A percentile compares a stretch with the other conserved stretches of the same genome.
These are phyloP conservation scores for Globisporangium sylvaticum DNA, from an alignment of 352 stramenopile genomes.

Conservation along the genomic window DNA sequence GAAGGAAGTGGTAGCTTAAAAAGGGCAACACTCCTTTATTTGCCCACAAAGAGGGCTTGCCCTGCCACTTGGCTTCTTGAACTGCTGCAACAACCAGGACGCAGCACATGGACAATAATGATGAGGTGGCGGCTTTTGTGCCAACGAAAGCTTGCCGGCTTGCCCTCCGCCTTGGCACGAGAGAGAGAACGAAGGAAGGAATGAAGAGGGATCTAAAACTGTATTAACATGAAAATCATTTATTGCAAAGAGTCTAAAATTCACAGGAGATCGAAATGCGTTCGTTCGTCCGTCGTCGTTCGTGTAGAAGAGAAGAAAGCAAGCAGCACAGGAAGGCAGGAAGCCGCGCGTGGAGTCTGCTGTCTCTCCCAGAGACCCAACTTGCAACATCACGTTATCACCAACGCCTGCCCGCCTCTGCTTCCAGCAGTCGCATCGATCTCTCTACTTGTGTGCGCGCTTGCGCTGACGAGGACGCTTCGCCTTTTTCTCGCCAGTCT, in stretches of 20 bases:
- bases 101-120: no score
- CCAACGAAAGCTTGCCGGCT: neutral
- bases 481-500: neutral
- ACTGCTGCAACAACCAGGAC: no score
- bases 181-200: neutral
- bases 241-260: slow-evolving; percentile 5
- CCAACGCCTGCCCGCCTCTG: no score
- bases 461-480: slow-evolving; percentile 11
- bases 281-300: neutral
- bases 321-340: neutral
- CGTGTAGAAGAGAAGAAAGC: neutral
- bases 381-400: neutral
- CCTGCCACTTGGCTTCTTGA: no score
- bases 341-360: neutral
- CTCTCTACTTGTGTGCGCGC: neutral
- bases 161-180: neutral
- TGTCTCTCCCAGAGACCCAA: neutral
- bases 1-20: no score
- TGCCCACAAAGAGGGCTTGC: no score
- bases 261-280: neutral
- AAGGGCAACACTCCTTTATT: no score
- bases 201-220: slow-evolving; percentile 5
- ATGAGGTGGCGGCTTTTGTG: no score
- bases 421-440: neutral
- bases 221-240: slow-evolving; percentile 14